These are phyloP conservation scores for Lasiodiplodia citricola DNA, from an alignment of 2,329 filamentous ascomycete species.

Conservation along the genomic window DNA sequence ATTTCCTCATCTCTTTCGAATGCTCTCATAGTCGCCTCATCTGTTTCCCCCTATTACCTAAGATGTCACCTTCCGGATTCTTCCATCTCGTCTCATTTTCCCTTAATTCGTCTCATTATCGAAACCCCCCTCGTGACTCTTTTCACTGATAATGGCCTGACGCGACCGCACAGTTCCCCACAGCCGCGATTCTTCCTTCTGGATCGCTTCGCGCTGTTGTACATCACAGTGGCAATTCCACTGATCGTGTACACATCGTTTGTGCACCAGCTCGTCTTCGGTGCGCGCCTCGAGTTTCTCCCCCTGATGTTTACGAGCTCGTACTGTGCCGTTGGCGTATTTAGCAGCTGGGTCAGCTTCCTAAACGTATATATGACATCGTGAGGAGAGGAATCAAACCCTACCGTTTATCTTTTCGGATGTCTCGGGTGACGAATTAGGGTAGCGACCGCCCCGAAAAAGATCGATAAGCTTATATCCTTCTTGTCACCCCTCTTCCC, in stretches of 20 bases:
- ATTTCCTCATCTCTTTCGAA: neutral
- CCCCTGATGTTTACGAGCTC: slow-evolving; percentile 97
- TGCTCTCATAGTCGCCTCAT: neutral
- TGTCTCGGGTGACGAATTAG: neutral
- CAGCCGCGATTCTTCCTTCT: slow-evolving; percentile 85
- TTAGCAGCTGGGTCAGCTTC: slow-evolving; percentile 94
- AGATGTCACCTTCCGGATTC: slow-evolving; percentile 28
- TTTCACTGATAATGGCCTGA: slow-evolving; percentile 13
- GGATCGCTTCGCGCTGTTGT: slow-evolving; percentile 87
- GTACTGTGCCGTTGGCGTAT: slow-evolving; percentile 91
- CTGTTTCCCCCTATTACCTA: neutral
- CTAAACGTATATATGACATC: slow-evolving; percentile 80
- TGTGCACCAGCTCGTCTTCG: slow-evolving; percentile 82
- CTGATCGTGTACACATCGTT: slow-evolving; percentile 88
- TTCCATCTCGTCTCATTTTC: neutral
- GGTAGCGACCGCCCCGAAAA: neutral
- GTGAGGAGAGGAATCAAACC: neutral
- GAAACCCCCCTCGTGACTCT: neutral
- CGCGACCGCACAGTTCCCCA: slow-evolving; percentile 57
- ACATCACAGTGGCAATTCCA: slow-evolving; percentile 88
- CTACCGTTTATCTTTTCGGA: neutral
- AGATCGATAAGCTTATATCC: neutral
- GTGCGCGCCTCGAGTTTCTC: slow-evolving; percentile 82
- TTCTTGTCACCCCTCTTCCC: neutral
- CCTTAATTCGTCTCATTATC: slow-evolving; percentile 4